Evolutionary conservation across 164 flowering plant species (phyloP), one percentile per base, ranked within the genome.

Genomic region (Umbilicus rupestris): DNA sequence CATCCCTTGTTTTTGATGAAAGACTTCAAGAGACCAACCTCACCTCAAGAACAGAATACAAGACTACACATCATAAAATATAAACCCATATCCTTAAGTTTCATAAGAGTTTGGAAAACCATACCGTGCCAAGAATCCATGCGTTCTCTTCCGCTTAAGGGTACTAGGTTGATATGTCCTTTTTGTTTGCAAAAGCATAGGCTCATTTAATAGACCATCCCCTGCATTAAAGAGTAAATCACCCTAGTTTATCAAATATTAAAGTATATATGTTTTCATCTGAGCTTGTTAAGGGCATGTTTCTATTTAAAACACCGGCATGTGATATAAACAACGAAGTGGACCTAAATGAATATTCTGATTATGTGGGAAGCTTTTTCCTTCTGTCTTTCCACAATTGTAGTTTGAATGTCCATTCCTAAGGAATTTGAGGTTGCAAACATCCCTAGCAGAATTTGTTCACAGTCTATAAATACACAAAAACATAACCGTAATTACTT

Each of bases 151-250:
- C 3, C 60, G 60, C 60, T 55, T 55, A 28, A 55, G 60, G 22
- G 60, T 55, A 55, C 60, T 55, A 28, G 60, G 60, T 28, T 55
- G 60, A 55, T 55, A 55, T 55, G 60, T 55, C 22, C 60, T 55
- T 30, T 55, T 55, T 26, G 60, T 55, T 14, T 28, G 60, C 31
- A 28, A 14, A 55, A 55, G 33, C 60, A 55, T 55, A 3, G 33
- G 60, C 60, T 55, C 33, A 26, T 55, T 55, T 30, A 55, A 28
- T 2, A 55, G 19, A 55, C 60, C 60, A 55, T 26, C 60, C 28
- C 33, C 60, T 55, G 60, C 60, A 28, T 55, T 33, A 55, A 4
- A 28, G 19, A 26, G 12, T 12, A 55, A 26, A 28, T n/a, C 33
- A 55, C 33, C 4, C 37, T 35, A 35, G 37, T 3, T 35, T 5